Evolutionary conservation across 768 basidiomycete species (phyloP).

Genomic region (Psilocybe cubensis): DNA sequence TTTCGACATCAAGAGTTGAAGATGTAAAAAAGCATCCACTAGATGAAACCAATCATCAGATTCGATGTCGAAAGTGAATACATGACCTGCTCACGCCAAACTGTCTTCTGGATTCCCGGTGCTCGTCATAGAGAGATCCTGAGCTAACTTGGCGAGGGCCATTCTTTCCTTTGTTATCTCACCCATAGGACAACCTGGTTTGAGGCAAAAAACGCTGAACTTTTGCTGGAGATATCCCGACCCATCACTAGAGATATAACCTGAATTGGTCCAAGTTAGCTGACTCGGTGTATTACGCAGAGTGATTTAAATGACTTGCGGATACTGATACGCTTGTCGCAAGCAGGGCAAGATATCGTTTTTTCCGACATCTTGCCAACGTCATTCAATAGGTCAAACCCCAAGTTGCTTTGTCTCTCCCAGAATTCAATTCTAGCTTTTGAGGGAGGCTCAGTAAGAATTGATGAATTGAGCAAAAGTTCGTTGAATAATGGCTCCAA

Average conservation of each 20-base stretch:
- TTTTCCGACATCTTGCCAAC: slow-evolving; percentile 9
- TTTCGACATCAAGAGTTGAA: slow-evolving; percentile 6
- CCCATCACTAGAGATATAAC: slow-evolving; percentile 39
- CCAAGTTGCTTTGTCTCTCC: slow-evolving; percentile 13
- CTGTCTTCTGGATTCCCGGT: no score
- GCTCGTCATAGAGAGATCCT: slow-evolving; percentile 10
- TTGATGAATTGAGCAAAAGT: slow-evolving; percentile 10
- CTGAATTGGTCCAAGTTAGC: no score
- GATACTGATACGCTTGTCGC: slow-evolving; percentile 14
- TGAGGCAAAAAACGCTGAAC: slow-evolving; percentile 39
- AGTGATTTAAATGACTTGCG: neutral
- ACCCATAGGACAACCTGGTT: slow-evolving; percentile 32
- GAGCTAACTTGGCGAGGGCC: slow-evolving; percentile 22
- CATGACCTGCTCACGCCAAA: no score
- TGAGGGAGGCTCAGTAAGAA: slow-evolving; percentile 16
- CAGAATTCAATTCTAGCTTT: slow-evolving; percentile 16
- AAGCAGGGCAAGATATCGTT: slow-evolving; percentile 32
- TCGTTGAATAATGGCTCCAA: slow-evolving; percentile 20
- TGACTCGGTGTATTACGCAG: neutral
- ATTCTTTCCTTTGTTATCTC: slow-evolving; percentile 34
- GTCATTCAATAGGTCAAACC: slow-evolving; percentile 24
- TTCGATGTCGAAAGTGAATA: no score
- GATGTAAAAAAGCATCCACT: slow-evolving; percentile 18
- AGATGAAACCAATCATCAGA: slow-evolving; percentile 10
- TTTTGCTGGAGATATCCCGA: slow-evolving; percentile 53